A percentile compares a stretch with the other conserved stretches of the same genome.
These are phyloP conservation scores for Pichia sp. DNA, from an alignment of 1,139 yeast species.

Conservation along the genomic window DNA sequence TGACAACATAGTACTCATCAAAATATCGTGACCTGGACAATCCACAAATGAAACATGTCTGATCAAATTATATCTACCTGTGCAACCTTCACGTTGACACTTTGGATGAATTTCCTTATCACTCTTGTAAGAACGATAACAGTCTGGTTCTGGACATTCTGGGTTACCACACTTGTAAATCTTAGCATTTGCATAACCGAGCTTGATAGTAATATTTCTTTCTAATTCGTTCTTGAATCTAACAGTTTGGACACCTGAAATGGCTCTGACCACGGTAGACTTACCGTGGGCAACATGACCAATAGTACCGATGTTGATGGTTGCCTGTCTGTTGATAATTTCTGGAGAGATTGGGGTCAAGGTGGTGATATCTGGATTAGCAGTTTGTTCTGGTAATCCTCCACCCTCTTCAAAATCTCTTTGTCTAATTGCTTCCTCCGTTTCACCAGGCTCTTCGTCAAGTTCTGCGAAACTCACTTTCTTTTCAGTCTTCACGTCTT, in stretches of 20 bases:
- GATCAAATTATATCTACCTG: constrained; percentile 79
- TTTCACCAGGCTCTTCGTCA: constrained; percentile 53
- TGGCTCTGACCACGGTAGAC: constrained; percentile 97
- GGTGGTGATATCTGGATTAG: constrained; percentile 70
- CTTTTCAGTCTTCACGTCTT: constrained; percentile 45
- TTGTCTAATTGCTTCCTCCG: constrained; percentile 62
- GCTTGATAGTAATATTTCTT: constrained; percentile 96
- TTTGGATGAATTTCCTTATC: constrained; percentile 93
- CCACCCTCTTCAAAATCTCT: constrained; percentile 97
- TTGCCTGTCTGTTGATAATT: constrained; percentile 97
- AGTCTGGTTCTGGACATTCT: constrained; percentile 88
- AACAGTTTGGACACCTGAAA: constrained; percentile 97
- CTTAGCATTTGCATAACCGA: constrained; percentile 98
- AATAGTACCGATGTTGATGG: constrained; percentile 97
- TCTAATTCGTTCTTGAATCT: constrained; percentile 98
- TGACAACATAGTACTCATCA: constrained; percentile 99
- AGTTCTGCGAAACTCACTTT: constrained; percentile 79
- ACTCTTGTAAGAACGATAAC: constrained; percentile 90
- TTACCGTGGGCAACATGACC: constrained; percentile 99
- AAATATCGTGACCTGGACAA: constrained; percentile 99
- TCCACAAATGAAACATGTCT: constrained; percentile 98
- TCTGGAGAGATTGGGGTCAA: constrained; percentile 89
- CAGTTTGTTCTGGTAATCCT: constrained; percentile 95
- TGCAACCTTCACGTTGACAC: constrained; percentile 79
- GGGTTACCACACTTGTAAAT: constrained; percentile 89